phyloP scores from a whole-genome alignment of 148 eudicot genomes.

The Rhododendron henanense region DNA sequence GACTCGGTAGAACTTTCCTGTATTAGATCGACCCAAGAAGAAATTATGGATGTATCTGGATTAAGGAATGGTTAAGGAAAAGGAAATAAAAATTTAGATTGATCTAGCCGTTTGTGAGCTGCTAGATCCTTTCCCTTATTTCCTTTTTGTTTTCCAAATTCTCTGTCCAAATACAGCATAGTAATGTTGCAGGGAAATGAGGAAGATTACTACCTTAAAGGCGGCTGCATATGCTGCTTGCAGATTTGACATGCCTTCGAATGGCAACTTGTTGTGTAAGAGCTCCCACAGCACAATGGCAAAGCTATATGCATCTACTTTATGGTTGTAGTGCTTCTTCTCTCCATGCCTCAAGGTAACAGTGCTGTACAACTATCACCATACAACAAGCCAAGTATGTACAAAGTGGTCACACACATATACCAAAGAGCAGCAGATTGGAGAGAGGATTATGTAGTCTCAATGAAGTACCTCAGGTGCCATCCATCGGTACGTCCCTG shows the following conservation, averaged over 20 bases:
- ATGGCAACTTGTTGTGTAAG: conserved; percentile 79
- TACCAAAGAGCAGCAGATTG: background rate
- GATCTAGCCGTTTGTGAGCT: background rate
- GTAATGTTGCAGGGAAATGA: background rate
- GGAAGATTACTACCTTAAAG: conserved; percentile 54
- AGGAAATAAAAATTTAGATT: background rate
- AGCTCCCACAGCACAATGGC: conserved; percentile 97
- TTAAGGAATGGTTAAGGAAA: background rate
- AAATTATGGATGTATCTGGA: background rate
- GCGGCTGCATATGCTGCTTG: conserved; percentile 99
- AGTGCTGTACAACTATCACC: conserved; percentile 67
- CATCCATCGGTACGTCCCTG: conserved; percentile 74
- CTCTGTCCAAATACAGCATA: background rate
- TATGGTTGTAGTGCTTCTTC: conserved; percentile 94
- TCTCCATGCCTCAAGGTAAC: conserved; percentile 94
- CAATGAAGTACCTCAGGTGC: conserved; percentile 57
- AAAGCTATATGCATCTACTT: conserved; percentile 96
- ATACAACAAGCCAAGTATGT: background rate
- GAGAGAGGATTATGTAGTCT: background rate
- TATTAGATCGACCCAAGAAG: background rate
- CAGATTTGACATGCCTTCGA: conserved; percentile 95
- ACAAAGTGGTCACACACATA: background rate
- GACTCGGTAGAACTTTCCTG: background rate
- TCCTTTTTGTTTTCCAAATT: background rate
- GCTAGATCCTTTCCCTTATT: background rate